Percentiles rank a stretch among this genome's conserved stretches.
Conservation (phyloP, 2,329 filamentous ascomycete species). For the Cryphonectria nitschkei region DNA sequence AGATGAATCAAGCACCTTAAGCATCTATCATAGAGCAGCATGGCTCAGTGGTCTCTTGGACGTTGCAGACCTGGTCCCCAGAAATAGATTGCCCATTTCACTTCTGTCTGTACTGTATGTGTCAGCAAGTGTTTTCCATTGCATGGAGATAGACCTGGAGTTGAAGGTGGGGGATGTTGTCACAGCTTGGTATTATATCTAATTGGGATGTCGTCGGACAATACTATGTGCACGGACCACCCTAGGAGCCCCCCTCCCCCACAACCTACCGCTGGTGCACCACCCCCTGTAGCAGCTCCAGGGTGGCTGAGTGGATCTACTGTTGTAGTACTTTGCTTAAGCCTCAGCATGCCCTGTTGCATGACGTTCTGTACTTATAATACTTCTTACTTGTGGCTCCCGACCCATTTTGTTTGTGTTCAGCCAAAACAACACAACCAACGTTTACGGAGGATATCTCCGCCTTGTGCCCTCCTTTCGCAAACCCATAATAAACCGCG, state of each 20-base stretch:
- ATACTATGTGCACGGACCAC: slow-evolving; percentile 6
- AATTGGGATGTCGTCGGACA: slow-evolving; percentile 2
- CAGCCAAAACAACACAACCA: background rate
- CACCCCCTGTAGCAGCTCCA: background rate
- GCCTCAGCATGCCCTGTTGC: background rate
- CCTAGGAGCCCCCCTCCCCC: background rate
- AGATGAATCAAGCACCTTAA: background rate
- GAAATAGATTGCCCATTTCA: background rate
- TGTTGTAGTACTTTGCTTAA: background rate
- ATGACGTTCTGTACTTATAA: slow-evolving; percentile 6
- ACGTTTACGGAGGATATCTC: background rate
- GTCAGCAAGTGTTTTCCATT: background rate
- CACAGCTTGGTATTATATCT: background rate
- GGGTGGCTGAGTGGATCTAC: background rate
- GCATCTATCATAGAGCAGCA: background rate
- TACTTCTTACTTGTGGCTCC: background rate
- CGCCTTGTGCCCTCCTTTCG: background rate
- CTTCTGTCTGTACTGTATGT: background rate
- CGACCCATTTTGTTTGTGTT: background rate
- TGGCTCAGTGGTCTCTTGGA: too few species aligned
- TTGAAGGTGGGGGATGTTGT: background rate
- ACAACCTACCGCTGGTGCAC: background rate
- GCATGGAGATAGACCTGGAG: background rate
- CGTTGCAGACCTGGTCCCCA: background rate
- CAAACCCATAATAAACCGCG: background rate